Evolutionary conservation across 495 filamentous ascomycete genomes (phyloP), one percentile per base, ranked within the genome.

Genomic region (Letharia lupina): DNA sequence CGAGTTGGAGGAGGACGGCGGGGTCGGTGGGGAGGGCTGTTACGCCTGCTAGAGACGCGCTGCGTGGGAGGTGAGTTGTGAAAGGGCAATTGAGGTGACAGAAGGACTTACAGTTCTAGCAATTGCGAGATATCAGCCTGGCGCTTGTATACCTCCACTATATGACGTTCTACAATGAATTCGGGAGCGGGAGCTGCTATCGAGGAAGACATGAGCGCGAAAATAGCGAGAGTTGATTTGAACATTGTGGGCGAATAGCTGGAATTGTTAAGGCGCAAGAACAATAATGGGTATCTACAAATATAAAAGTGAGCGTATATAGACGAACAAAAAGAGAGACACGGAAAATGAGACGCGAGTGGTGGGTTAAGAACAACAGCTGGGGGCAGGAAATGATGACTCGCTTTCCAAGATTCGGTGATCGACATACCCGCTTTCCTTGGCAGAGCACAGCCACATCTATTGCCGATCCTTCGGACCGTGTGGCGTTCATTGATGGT

Each of bases 1-100:
- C 66, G 37, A 73, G 68, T 28, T 58, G 61, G 52, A 71, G 61
- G 48, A 73, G 71, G 47, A 68, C 60, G 58, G 71, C 70, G 3
- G 71, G 71, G 47, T 73, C 68, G 28, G 71, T 70, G 63, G 71
- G 71, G 48, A 73, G 68, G 58, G 68, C 65, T 42, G 60, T 68
- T 23, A 73, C 71, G 62, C 71, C 71, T 33, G 67, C 70, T 42
- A 67, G 58, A 23, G 71, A 72, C 50, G 70, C 71, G 40, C 70
- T 72, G 56, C 16, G 50, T 60, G 45, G 35, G 48, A 37, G 40
- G 33, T 45, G 10, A 35, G 63, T 23, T 18, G 44, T 45, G 66
- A 44, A 33, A 18, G 63, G 3, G 41, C 61, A 63, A 65, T 59
- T 50, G 60, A 64, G 57, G 42, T 42, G 54, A 35, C 20, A 9